Evolutionary conservation across 2,329 filamentous ascomycete genomes (phyloP).

Genomic region (Fusarium dlaminii): DNA sequence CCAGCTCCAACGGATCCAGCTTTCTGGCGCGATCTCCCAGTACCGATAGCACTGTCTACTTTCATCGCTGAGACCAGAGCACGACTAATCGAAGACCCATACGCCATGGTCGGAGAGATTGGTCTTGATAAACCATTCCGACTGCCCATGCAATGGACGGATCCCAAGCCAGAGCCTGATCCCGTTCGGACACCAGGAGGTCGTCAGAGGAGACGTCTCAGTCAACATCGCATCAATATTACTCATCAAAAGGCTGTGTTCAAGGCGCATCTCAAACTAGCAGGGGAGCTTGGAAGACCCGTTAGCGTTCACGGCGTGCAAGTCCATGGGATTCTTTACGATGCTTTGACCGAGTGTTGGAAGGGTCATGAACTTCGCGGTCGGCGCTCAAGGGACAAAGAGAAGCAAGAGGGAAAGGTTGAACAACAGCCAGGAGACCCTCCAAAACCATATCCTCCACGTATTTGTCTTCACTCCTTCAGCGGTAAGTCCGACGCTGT

Average conservation of each 20-base stretch:
- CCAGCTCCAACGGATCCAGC: slow-evolving; percentile 26
- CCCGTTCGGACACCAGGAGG: slow-evolving; percentile 68
- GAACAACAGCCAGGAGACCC: slow-evolving; percentile 43
- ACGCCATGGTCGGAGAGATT: slow-evolving; percentile 76
- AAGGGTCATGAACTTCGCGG: slow-evolving; percentile 69
- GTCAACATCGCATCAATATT: slow-evolving; percentile 70
- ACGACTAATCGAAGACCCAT: slow-evolving; percentile 64
- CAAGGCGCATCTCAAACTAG: slow-evolving; percentile 71
- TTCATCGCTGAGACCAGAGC: slow-evolving; percentile 65
- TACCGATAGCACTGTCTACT: slow-evolving; percentile 64
- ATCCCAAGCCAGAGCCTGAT: slow-evolving; percentile 14
- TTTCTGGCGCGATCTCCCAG: slow-evolving; percentile 57
- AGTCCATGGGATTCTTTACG: slow-evolving; percentile 73
- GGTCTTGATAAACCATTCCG: slow-evolving; percentile 78
- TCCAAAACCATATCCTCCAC: slow-evolving; percentile 71
- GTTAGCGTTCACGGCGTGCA: slow-evolving; percentile 77
- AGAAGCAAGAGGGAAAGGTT: slow-evolving; percentile 2
- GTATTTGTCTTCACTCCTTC: slow-evolving; percentile 91
- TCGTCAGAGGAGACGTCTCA: slow-evolving; percentile 72
- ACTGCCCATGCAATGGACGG: slow-evolving; percentile 67
- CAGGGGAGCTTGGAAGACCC: slow-evolving; percentile 70
- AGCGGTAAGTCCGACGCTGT: slow-evolving; percentile 78
- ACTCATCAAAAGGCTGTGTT: slow-evolving; percentile 72
- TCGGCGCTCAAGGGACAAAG: slow-evolving; percentile 55
- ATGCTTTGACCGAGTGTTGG: slow-evolving; percentile 68